Percentiles rank a stretch among this genome's conserved stretches.
These are phyloP conservation scores for Ensete ventricosum DNA, from an alignment of 176 grass and related monocot genomes.

Conservation along the genomic window DNA sequence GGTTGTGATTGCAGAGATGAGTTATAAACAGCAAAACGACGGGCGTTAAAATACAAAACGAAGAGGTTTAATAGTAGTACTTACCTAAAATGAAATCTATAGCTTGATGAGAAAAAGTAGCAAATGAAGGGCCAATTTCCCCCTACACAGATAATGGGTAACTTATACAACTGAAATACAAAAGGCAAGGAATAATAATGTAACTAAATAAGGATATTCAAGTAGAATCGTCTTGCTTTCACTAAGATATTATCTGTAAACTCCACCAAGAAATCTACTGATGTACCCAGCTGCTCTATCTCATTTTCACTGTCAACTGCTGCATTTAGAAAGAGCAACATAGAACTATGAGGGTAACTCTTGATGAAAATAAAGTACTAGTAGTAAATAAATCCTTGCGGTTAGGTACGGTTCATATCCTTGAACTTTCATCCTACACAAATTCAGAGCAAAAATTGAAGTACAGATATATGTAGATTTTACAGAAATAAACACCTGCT, in stretches of 20 bases:
- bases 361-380: not conserved
- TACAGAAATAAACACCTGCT: not conserved
- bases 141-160: conserved; percentile 25
- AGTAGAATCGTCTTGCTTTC: conserved; percentile 38
- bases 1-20: not conserved
- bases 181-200: not conserved
- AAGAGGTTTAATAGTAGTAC: not conserved
- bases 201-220: conserved; percentile 7
- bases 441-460: not conserved
- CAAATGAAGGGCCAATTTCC: conserved; percentile 42
- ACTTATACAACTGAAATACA: conserved; percentile 5
- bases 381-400: not conserved
- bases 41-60: not conserved
- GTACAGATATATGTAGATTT: not conserved
- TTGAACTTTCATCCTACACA: not conserved
- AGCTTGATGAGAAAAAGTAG: conserved; percentile 87
- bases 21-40: not conserved
- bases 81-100: conserved; percentile 76
- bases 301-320: conserved; percentile 60
- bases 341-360: not conserved
- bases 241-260: conserved; percentile 48
- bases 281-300: conserved; percentile 61
- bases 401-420: not conserved
- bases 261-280: conserved; percentile 71
- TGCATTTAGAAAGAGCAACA: conserved; percentile 21